A percentile compares a stretch with the other conserved stretches of the same genome.
These are phyloP conservation scores for Helianthus annuus DNA, from an alignment of 129 eudicot genomes.

Conservation along the genomic window HanXRQr2.0-SUNRISE NC_035448.2:194118173-194118672, in stretches of 20 bases:
- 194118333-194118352: too few relatives aligned
- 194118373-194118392: too few relatives aligned
- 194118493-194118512: background rate
- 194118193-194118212: background rate
- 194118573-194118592: background rate
- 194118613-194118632: background rate
- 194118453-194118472: background rate
- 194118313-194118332: too few relatives aligned
- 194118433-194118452: too few relatives aligned
- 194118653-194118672: background rate
- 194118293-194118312: too few relatives aligned
- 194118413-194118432: too few relatives aligned
- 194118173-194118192: background rate
- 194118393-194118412: too few relatives aligned
- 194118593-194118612: background rate
- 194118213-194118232: background rate
- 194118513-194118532: background rate
- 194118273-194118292: too few relatives aligned
- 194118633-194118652: background rate
- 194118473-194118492: background rate
- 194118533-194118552: too few relatives aligned
- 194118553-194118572: background rate
- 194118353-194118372: too few relatives aligned
- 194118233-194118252: background rate
- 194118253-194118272: too few relatives aligned